Evolutionary conservation across 2,329 filamentous ascomycete species (phyloP), one percentile per base, ranked within the genome.

Genomic region (Beauveria bassiana): DNA sequence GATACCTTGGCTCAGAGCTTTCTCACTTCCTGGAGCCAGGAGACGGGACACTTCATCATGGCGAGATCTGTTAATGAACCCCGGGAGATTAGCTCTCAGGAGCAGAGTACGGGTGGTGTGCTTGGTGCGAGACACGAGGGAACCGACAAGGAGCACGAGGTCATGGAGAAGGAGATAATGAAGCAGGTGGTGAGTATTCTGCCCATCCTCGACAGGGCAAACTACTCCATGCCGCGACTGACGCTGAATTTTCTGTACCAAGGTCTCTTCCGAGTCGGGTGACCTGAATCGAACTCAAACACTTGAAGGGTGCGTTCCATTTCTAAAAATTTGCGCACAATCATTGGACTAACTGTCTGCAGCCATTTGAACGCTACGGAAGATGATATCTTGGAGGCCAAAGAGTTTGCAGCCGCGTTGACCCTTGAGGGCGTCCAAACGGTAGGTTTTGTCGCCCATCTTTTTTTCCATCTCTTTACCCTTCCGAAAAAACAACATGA

Each of bases 321-420:
- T 51, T 7, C 34, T 22, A 34, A 34, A 34, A 12, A 5, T n/a
- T 31, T 22, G 16, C 24, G 31, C 22, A 7, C 26, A 22, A 26
- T 12, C 20, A 40, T 5, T 40, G 9, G 4, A 46, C 12, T 52
- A 24, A 59, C 24, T n/a, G 18, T 34, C 7, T 14, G 9, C 16
- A 63, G 62, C 22, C 62, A 61, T 31, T 47, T 72, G 38, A 71
- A 71, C 59, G 69, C 69, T 14, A 70, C 70, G 10, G 70, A 71
- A 60, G 62, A 68, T 43, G 70, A 72, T 59, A 66, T 72, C 14
- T 62, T 67, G n/a, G 66, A 72, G 63, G 70, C 70, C 56, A 70
- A 67, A 60, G 69, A 69, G 49, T 50, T 66, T 50, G 70, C 69
- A n/a, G 64, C 59, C 54, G 63, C 43, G 50, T 64, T 68, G 67